Evolutionary conservation across 106 monocot species (phyloP), one percentile per base, ranked within the genome.

Genomic region (Allium fistulosum): DNA sequence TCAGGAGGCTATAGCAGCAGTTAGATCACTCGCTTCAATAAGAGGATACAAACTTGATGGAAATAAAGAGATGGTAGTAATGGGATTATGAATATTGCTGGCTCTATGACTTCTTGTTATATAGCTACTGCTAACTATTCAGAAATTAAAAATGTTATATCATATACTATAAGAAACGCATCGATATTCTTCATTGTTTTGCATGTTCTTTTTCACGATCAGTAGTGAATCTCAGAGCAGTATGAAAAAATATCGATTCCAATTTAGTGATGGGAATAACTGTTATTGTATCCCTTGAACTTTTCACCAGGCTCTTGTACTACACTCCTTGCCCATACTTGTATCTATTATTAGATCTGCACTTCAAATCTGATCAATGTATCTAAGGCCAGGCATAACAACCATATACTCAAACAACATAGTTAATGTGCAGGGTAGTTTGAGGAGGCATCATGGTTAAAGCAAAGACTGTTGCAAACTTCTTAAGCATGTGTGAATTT

Each of bases 21-120:
- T 87, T 11, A 68, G 85, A 77, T 90, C 94, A 26, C 87, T 94
- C 61, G 90, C 94, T 26, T 73, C 87, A 4, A 63, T 87, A 6
- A 85, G 74, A 72, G 83, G 94, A 9, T 94, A 94, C 61, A 80
- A 84, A 69, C 67, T 94, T 14, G 90, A 94, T 74, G 94, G 90
- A 13, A 90, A 90, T 67, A 87, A 90, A 70, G 94, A 94, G 67
- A 94, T 94, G 94, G 11, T 90, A n/a, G 87, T 90, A 7, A 94
- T 94, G 82, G 94, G 94, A 2, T 77, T 72, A 90, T 87, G 87
- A 94, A 94, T 48, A 65, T 90, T 60, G 81, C 78, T 48, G 94
- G 94, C 68, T 94, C 94, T 53, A 16, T 94, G 48, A 85, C 94
- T 7, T 94, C 94, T 37, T 94, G 94, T 18, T 94, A 94, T 75